Conservation (phyloP, 1,284 basidiomycete species). For the Ceratobasidium sp. region DNA sequence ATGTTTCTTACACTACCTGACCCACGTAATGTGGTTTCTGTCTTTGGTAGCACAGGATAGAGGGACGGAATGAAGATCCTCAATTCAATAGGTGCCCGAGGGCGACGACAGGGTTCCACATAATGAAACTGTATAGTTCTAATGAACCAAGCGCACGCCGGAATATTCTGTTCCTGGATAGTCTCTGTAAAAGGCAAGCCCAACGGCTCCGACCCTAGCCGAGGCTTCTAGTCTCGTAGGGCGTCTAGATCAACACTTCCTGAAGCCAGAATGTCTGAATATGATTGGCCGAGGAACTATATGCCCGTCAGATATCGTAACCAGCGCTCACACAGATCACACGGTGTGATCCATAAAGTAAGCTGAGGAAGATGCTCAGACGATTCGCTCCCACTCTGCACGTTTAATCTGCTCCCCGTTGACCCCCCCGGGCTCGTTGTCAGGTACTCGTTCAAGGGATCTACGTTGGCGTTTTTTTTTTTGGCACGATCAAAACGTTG, state of each 20-base stretch:
- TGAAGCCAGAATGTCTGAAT: not conserved
- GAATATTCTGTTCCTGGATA: conserved; percentile 18
- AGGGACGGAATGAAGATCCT: no score
- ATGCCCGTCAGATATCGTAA: not conserved
- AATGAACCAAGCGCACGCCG: no score
- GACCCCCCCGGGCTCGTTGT: not conserved
- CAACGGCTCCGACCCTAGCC: not conserved
- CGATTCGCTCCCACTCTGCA: no score
- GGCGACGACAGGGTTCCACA: no score
- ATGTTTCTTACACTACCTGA: no score
- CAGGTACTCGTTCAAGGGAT: not conserved
- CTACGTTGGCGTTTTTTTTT: not conserved
- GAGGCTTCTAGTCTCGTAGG: not conserved
- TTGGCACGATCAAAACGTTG: not conserved
- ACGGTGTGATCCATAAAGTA: not conserved
- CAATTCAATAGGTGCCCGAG: no score
- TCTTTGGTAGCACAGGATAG: no score
- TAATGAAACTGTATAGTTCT: no score
- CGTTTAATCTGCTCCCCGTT: not conserved
- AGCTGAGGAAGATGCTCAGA: not conserved
- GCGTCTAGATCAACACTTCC: not conserved
- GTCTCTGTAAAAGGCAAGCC: not conserved
- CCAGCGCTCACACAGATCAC: not conserved
- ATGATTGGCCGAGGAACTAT: not conserved
- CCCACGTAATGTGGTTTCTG: no score